Conservation (phyloP, 1,139 yeast species). For the Sugiyamaella sp. region DNA sequence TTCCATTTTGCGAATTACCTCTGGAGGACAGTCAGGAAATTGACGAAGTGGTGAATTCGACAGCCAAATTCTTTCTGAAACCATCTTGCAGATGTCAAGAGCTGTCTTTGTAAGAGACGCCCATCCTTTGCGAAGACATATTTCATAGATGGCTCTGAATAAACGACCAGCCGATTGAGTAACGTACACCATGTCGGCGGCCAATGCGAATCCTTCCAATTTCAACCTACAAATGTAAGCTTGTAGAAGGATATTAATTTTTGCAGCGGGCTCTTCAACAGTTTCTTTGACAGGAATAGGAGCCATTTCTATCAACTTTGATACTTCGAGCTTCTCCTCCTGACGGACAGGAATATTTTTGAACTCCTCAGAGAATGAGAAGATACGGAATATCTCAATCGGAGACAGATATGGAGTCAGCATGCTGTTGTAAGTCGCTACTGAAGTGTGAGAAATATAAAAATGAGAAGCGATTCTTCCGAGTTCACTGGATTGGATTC, state of each 20-base stretch:
- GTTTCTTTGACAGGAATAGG: constrained; percentile 86
- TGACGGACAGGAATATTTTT: constrained; percentile 79
- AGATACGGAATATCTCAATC: constrained; percentile 75
- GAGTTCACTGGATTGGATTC: constrained; percentile 64
- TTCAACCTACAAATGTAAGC: constrained; percentile 76
- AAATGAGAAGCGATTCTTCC: constrained; percentile 88
- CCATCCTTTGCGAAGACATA: constrained; percentile 74
- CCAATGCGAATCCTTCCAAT: constrained; percentile 86
- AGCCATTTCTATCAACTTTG: constrained; percentile 67
- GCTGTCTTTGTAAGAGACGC: constrained; percentile 61
- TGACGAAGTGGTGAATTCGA: constrained; percentile 88
- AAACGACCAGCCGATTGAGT: constrained; percentile 94
- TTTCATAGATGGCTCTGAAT: constrained; percentile 81
- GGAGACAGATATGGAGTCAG: constrained; percentile 67
- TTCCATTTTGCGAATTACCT: constrained; percentile 74
- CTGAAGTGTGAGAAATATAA: constrained; percentile 76
- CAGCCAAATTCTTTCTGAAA: constrained; percentile 81
- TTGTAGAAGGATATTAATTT: constrained; percentile 78
- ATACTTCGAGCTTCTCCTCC: constrained; percentile 82
- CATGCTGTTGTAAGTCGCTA: constrained; percentile 59
- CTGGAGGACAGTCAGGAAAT: constrained; percentile 66
- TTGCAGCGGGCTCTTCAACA: constrained; percentile 72
- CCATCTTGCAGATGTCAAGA: constrained; percentile 74
- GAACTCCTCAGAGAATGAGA: constrained; percentile 85
- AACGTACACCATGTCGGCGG: constrained; percentile 91